These are phyloP conservation scores for Vitis rotundifolia DNA, from an alignment of 164 flowering plant species.

Conservation along the genomic window DNA sequence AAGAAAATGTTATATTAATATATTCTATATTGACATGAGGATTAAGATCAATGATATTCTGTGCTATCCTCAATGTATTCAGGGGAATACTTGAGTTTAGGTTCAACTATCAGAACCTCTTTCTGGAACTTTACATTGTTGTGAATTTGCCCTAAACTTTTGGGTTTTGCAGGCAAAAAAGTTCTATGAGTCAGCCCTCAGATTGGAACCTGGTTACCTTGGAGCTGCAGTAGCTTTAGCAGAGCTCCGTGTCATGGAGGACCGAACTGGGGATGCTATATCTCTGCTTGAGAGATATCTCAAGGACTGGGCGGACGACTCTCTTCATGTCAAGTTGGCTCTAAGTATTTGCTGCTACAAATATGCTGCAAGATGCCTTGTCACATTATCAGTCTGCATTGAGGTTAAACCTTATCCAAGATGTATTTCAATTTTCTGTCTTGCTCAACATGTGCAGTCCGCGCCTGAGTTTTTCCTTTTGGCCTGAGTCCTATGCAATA, in stretches of 20 bases:
- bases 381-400: constrained; percentile 92
- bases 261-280: constrained; percentile 84
- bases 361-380: constrained; percentile 86
- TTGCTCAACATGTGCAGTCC: background rate
- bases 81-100: no score
- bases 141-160: constrained; percentile 2
- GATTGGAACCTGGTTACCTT: constrained; percentile 92
- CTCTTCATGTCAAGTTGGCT: constrained; percentile 90
- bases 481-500: background rate
- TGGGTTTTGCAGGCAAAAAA: constrained; percentile 67
- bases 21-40: no score
- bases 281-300: constrained; percentile 84
- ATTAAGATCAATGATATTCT: no score
- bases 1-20: no score
- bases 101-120: no score
- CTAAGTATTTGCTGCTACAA: constrained; percentile 88
- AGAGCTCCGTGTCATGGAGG: constrained; percentile 89
- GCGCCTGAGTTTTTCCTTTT: background rate
- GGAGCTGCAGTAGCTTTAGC: constrained; percentile 96
- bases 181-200: constrained; percentile 95
- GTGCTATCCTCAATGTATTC: no score
- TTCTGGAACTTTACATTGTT: no score
- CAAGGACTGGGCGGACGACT: constrained; percentile 94
- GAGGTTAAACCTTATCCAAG: constrained; percentile 41
- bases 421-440: background rate